Conservation (phyloP, 1,139 yeast genomes). For the Zygoascus meyerae region DNA sequence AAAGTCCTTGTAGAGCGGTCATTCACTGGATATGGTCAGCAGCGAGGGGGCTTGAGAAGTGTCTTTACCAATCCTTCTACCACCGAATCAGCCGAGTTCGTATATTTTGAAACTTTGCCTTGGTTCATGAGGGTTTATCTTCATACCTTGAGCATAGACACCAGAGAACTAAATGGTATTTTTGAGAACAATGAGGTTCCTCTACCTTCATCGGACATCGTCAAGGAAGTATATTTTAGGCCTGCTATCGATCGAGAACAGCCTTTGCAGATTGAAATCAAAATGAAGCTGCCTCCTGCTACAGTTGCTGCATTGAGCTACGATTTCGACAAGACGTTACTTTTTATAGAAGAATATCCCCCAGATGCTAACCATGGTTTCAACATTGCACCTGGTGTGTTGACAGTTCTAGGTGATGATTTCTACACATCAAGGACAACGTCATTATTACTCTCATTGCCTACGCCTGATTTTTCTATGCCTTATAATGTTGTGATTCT, state of each 20-base stretch:
- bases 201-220: slow-evolving; percentile 29
- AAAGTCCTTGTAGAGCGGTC: slow-evolving; percentile 79
- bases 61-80: slow-evolving; percentile 62
- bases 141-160: slow-evolving; percentile 47
- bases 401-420: slow-evolving; percentile 42
- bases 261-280: slow-evolving; percentile 79
- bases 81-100: slow-evolving; percentile 42
- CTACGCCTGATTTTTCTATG: slow-evolving; percentile 98
- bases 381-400: slow-evolving; percentile 80
- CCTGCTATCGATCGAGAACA: slow-evolving; percentile 78
- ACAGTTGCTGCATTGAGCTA: slow-evolving; percentile 61
- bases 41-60: slow-evolving; percentile 80
- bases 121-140: slow-evolving; percentile 88
- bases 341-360: slow-evolving; percentile 87
- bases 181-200: no score
- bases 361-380: slow-evolving; percentile 99
- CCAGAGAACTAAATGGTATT: slow-evolving; percentile 5
- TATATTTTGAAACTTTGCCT: slow-evolving; percentile 79
- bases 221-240: slow-evolving; percentile 54
- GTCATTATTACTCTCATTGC: slow-evolving; percentile 74
- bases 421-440: slow-evolving; percentile 59
- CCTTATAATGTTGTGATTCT: slow-evolving; percentile 95
- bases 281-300: slow-evolving; percentile 56
- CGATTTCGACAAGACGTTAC: slow-evolving; percentile 79
- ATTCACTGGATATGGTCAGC: slow-evolving; percentile 87